Evolutionary conservation across 208 protist genomes (phyloP).

Genomic region (Phytomonas sp.): DNA sequence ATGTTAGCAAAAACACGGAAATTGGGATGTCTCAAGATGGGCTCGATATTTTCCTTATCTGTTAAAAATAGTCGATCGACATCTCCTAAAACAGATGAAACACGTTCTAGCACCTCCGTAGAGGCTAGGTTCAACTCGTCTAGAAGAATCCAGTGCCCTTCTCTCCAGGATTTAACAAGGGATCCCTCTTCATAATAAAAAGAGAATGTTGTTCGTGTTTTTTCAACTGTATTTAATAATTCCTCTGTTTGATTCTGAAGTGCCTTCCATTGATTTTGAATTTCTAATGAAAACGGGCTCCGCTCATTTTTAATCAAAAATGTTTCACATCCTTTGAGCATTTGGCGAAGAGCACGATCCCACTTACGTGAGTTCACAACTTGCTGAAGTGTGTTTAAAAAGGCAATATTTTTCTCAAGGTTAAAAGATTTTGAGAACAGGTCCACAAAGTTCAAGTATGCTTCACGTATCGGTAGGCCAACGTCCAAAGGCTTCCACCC

Average conservation of each 20-base stretch:
- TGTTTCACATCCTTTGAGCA: conserved; percentile 65
- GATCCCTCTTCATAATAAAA: conserved; percentile 98
- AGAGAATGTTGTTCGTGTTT: conserved; percentile 83
- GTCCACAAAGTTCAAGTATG: conserved; percentile 83
- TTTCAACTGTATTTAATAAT: conserved; percentile 43
- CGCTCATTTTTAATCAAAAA: conserved; percentile 51
- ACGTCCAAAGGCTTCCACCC: conserved; percentile 98
- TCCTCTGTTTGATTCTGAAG: conserved; percentile 41
- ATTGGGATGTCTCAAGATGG: conserved; percentile 90
- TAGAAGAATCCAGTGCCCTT: conserved; percentile 99
- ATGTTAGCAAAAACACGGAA: conserved; percentile 99
- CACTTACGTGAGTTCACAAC: conserved; percentile 56
- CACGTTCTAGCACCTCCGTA: conserved; percentile 95
- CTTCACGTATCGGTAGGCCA: conserved; percentile 41
- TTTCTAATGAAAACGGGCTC: conserved; percentile 10
- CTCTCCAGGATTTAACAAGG: conserved; percentile 92
- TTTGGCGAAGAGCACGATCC: conserved; percentile 46
- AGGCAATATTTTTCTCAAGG: conserved; percentile 63
- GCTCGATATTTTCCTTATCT: conserved; percentile 53
- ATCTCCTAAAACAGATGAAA: conserved; percentile 93
- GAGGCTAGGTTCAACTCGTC: conserved; percentile 99
- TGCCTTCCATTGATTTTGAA: conserved; percentile 40
- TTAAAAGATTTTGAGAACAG: conserved; percentile 95
- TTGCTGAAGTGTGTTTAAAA: conserved; percentile 61
- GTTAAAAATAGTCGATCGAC: conserved; percentile 77